Conservation (phyloP, 2,329 filamentous ascomycete genomes). For the Aspergillus calidoustus region DNA sequence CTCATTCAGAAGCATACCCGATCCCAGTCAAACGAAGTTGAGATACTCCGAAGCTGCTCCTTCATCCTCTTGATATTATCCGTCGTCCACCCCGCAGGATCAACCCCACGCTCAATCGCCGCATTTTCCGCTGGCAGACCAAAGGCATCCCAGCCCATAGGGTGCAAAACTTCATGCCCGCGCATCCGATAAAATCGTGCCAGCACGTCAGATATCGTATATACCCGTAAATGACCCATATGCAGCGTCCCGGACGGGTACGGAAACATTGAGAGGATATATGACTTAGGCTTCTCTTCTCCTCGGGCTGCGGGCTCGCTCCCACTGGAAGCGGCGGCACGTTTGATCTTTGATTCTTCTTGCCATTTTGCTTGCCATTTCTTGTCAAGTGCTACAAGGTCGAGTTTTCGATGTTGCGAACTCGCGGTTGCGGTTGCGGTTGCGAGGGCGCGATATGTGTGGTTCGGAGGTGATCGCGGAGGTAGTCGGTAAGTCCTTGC, state of each 20-base stretch:
- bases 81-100: slow-evolving; percentile 78
- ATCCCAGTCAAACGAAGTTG: slow-evolving; percentile 82
- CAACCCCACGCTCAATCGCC: slow-evolving; percentile 78
- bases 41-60: slow-evolving; percentile 76
- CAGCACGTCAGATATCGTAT: slow-evolving; percentile 86
- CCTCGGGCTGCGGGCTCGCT: neutral
- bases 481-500: slow-evolving; percentile 23
- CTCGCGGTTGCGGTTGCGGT: slow-evolving; percentile 29
- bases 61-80: slow-evolving; percentile 86
- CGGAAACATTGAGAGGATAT: slow-evolving; percentile 89
- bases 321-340: slow-evolving; percentile 5
- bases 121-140: slow-evolving; percentile 90
- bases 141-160: slow-evolving; percentile 97
- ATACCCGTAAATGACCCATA: slow-evolving; percentile 84
- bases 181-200: slow-evolving; percentile 76
- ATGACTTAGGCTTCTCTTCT: slow-evolving; percentile 53
- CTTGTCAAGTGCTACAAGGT: slow-evolving; percentile 53
- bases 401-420: slow-evolving; percentile 35
- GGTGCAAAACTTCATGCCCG: slow-evolving; percentile 75
- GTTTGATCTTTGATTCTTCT: slow-evolving; percentile 18
- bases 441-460: slow-evolving; percentile 24
- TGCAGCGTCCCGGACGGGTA: slow-evolving; percentile 88
- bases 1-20: slow-evolving; percentile 59
- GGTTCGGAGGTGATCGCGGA: slow-evolving; percentile 8
- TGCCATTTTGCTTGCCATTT: slow-evolving; percentile 62